phyloP scores from a whole-genome alignment of 768 basidiomycete genomes.

The Sarcomyxa edulis region DNA sequence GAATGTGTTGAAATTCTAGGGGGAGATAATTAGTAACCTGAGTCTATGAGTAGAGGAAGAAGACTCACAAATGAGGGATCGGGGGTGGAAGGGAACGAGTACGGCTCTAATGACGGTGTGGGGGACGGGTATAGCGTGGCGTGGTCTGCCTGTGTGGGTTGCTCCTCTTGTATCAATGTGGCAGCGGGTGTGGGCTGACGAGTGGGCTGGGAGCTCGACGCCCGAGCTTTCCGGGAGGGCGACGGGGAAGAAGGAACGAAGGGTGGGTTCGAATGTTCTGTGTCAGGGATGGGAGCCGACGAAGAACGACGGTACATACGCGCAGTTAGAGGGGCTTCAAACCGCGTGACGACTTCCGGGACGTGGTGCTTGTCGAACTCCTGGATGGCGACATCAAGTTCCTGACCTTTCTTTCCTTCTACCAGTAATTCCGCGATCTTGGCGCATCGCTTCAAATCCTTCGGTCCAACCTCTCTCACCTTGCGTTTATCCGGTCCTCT shows the following conservation, averaged over 20 bases:
- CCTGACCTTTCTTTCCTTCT: slow-evolving; percentile 49
- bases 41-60: slow-evolving; percentile 5
- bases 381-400: slow-evolving; percentile 48
- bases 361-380: slow-evolving; percentile 50
- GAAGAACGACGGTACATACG: slow-evolving; percentile 64
- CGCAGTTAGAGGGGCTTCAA: slow-evolving; percentile 72
- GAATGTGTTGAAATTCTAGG: slow-evolving; percentile 39
- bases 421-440: slow-evolving; percentile 64
- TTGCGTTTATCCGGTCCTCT: slow-evolving; percentile 46
- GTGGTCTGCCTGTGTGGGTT: slow-evolving; percentile 3
- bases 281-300: slow-evolving; percentile 48
- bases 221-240: slow-evolving; percentile 19
- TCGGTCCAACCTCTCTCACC: slow-evolving; percentile 56
- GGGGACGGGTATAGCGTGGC: slow-evolving; percentile 24
- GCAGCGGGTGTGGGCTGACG: slow-evolving; percentile 16
- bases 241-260: slow-evolving; percentile 25
- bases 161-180: slow-evolving; percentile 11
- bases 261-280: slow-evolving; percentile 25
- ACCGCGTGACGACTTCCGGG: slow-evolving; percentile 62
- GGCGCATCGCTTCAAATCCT: slow-evolving; percentile 57
- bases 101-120: slow-evolving; percentile 28
- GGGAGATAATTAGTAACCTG: slow-evolving; percentile 4
- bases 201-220: slow-evolving; percentile 33
- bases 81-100: slow-evolving; percentile 27
- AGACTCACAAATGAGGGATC: slow-evolving; percentile 47